These are phyloP conservation scores for Trichoderma koningii DNA, from an alignment of 2,329 filamentous ascomycete species.

Conservation along the genomic window DNA sequence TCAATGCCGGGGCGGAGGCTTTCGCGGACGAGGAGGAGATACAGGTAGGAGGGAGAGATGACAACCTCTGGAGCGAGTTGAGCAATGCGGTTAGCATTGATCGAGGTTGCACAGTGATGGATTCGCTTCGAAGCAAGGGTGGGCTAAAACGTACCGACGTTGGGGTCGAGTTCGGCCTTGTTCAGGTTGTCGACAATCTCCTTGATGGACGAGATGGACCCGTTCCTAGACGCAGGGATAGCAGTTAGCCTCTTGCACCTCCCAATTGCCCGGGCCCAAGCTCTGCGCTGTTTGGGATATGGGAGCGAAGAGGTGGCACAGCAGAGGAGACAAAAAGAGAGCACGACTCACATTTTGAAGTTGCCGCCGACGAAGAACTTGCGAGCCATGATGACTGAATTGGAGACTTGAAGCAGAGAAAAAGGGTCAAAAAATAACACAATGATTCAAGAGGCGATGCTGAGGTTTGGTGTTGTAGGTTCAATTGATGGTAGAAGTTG, in stretches of 20 bases:
- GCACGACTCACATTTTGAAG: slow-evolving; percentile 88
- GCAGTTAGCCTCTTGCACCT: not conserved
- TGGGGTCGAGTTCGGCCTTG: slow-evolving; percentile 75
- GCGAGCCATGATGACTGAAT: slow-evolving; percentile 74
- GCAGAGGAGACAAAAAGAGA: slow-evolving; percentile 4
- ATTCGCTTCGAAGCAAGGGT: not conserved
- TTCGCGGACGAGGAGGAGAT: slow-evolving; percentile 84
- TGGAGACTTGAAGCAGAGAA: slow-evolving; percentile 11
- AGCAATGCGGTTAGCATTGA: not conserved
- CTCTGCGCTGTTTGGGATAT: slow-evolving; percentile 38
- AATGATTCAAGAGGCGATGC: not conserved
- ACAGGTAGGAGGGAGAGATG: slow-evolving; percentile 85
- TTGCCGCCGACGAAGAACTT: slow-evolving; percentile 98
- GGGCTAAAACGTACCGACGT: slow-evolving; percentile 60
- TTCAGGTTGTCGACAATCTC: slow-evolving; percentile 89
- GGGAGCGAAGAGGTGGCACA: slow-evolving; percentile 32
- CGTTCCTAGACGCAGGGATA: slow-evolving; percentile 69
- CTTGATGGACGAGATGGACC: slow-evolving; percentile 84
- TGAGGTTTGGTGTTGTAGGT: not conserved
- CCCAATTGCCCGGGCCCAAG: not conserved
- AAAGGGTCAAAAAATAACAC: not conserved
- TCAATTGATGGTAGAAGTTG: not conserved
- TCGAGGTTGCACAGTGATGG: not conserved
- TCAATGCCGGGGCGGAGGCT: slow-evolving; percentile 74
- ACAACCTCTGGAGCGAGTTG: slow-evolving; percentile 72